These are phyloP conservation scores for Thymus quinquecostatus DNA, from an alignment of 257 asterid species.

Conservation along the genomic window DNA sequence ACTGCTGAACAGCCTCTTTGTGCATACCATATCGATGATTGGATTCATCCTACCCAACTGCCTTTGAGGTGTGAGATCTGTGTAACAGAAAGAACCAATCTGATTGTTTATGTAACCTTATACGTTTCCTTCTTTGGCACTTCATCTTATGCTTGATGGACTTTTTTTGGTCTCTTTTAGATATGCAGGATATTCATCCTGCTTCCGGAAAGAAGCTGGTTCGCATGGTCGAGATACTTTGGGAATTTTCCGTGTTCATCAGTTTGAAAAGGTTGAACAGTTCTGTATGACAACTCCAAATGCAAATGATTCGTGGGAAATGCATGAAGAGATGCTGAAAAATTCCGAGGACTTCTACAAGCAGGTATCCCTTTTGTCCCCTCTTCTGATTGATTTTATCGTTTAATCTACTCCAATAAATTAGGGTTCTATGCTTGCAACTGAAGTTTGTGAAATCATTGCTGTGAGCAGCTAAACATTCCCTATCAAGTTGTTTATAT, in stretches of 20 bases:
- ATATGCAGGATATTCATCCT: slow-evolving; percentile 90
- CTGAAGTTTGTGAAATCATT: slow-evolving; percentile 8
- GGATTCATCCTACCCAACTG: slow-evolving; percentile 87
- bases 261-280: slow-evolving; percentile 94
- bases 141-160: slow-evolving; percentile 11
- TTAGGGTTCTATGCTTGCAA: not conserved
- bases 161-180: slow-evolving; percentile 39
- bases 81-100: not conserved
- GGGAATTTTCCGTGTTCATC: slow-evolving; percentile 93
- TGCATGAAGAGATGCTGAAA: slow-evolving; percentile 94
- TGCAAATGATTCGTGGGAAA: slow-evolving; percentile 84
- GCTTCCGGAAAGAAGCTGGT: slow-evolving; percentile 98
- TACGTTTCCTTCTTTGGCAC: not conserved
- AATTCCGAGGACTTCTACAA: slow-evolving; percentile 90
- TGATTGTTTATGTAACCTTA: slow-evolving; percentile 15
- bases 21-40: slow-evolving; percentile 88
- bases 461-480: slow-evolving; percentile 66
- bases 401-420: not conserved
- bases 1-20: slow-evolving; percentile 96
- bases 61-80: slow-evolving; percentile 65
- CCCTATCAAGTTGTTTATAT: slow-evolving; percentile 84
- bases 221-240: slow-evolving; percentile 95
- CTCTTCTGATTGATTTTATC: not conserved
- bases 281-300: slow-evolving; percentile 85
- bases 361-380: slow-evolving; percentile 44